phyloP scores from a whole-genome alignment of 2,329 filamentous ascomycete genomes.

The Colletotrichum sp. region DNA sequence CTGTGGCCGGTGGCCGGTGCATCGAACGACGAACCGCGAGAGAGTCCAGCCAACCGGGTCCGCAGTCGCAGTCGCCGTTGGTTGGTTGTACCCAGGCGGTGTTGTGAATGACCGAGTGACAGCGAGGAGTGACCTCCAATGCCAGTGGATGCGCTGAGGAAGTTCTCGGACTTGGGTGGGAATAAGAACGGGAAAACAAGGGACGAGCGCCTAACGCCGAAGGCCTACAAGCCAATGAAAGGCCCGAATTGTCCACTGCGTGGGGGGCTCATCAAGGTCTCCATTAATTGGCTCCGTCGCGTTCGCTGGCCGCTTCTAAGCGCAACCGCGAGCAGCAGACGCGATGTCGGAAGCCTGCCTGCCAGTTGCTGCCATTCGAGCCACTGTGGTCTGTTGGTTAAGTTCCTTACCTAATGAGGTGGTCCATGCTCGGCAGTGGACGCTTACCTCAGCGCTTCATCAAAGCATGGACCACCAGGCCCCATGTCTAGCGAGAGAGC shows the following conservation, averaged over 20 bases:
- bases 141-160: not conserved
- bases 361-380: not conserved
- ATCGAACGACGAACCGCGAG: not conserved
- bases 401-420: not conserved
- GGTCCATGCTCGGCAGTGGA: not conserved
- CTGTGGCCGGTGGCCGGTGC: conserved; percentile 6
- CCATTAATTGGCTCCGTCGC: not conserved
- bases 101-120: not conserved
- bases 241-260: not conserved
- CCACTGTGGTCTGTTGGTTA: not conserved
- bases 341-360: not conserved
- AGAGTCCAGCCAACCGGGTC: not conserved
- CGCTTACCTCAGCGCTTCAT: not conserved
- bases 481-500: not conserved
- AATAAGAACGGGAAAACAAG: conserved; percentile 19
- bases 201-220: not conserved
- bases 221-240: not conserved
- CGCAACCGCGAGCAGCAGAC: not conserved
- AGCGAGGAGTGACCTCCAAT: not conserved
- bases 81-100: not conserved
- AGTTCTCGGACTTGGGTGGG: conserved; percentile 18
- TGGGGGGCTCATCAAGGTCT: not conserved
- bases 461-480: not conserved
- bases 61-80: not conserved
- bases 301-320: not conserved